Percentiles rank a stretch among this genome's conserved stretches.
These are phyloP conservation scores for Lachnellula arida DNA, from an alignment of 2,329 filamentous ascomycete genomes.

Conservation along the genomic window DNA sequence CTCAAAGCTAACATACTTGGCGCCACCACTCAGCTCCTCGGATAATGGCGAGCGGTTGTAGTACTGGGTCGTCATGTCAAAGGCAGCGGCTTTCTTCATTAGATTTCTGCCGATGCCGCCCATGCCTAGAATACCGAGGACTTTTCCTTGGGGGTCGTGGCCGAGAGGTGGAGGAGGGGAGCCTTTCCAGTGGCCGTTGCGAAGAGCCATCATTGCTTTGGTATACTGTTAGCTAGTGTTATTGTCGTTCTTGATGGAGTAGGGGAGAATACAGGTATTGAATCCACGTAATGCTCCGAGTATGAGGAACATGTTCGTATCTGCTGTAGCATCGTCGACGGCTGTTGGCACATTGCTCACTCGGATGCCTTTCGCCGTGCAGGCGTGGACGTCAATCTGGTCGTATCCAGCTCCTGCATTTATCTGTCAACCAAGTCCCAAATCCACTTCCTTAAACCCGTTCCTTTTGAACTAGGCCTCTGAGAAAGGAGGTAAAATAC, in stretches of 20 bases:
- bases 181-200: conserved; percentile 65
- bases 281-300: conserved; percentile 75
- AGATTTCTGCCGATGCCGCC: conserved; percentile 78
- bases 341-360: conserved; percentile 81
- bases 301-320: conserved; percentile 75
- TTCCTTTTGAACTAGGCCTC: background rate
- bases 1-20: conserved; percentile 68
- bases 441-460: background rate
- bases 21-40: conserved; percentile 49
- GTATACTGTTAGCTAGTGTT: background rate
- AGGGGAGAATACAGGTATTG: conserved; percentile 41
- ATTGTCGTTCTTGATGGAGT: background rate
- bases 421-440: background rate
- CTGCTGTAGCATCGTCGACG: conserved; percentile 79
- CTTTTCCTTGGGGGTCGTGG: conserved; percentile 74
- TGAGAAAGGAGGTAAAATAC: conserved; percentile 32
- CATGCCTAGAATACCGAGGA: conserved; percentile 79
- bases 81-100: conserved; percentile 67
- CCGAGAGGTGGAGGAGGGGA: conserved; percentile 53
- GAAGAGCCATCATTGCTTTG: conserved; percentile 55
- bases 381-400: conserved; percentile 69
- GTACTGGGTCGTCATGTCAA: conserved; percentile 73
- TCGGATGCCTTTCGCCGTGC: conserved; percentile 58
- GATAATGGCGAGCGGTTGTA: conserved; percentile 63
- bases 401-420: conserved; percentile 74